phyloP scores from a whole-genome alignment of 805 yeast genomes.

The Ogataea pignaliae region DNA sequence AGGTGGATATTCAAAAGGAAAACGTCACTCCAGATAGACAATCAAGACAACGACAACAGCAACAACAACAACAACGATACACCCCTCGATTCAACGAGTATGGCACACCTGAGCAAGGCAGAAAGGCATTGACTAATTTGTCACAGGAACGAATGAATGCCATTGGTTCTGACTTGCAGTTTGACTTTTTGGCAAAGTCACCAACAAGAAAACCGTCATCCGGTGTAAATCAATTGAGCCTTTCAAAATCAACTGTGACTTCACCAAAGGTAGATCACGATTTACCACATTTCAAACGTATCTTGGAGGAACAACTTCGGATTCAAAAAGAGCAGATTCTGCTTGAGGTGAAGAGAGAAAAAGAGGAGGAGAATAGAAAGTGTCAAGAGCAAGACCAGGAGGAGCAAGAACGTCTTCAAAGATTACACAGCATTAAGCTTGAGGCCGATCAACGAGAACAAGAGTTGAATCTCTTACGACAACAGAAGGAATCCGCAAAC shows the following conservation, averaged over 20 bases:
- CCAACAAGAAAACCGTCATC: too few relatives aligned
- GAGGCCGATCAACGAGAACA: neutral
- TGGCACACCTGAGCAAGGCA: constrained; percentile 25
- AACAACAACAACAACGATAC: neutral
- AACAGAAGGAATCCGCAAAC: constrained; percentile 5
- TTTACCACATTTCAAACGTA: constrained; percentile 7
- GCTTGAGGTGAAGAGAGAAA: constrained; percentile 10
- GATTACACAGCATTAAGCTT: neutral
- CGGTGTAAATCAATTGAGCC: neutral
- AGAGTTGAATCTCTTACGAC: neutral
- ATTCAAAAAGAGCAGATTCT: constrained; percentile 15
- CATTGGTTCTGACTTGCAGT: neutral
- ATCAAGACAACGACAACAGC: neutral
- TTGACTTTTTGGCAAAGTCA: neutral
- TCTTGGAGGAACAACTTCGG: constrained; percentile 16
- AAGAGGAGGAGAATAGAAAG: constrained; percentile 1
- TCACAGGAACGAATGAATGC: constrained; percentile 14
- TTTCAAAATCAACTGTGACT: neutral
- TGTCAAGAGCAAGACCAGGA: neutral
- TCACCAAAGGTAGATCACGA: constrained; percentile 1
- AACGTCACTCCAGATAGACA: neutral
- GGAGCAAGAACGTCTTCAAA: neutral
- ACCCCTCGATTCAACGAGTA: constrained; percentile 2
- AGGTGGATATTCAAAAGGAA: constrained; percentile 3
- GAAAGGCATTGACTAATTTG: constrained; percentile 19